Conservation (phyloP, 1,284 basidiomycete species). For the Sparassis latifolia region DNA sequence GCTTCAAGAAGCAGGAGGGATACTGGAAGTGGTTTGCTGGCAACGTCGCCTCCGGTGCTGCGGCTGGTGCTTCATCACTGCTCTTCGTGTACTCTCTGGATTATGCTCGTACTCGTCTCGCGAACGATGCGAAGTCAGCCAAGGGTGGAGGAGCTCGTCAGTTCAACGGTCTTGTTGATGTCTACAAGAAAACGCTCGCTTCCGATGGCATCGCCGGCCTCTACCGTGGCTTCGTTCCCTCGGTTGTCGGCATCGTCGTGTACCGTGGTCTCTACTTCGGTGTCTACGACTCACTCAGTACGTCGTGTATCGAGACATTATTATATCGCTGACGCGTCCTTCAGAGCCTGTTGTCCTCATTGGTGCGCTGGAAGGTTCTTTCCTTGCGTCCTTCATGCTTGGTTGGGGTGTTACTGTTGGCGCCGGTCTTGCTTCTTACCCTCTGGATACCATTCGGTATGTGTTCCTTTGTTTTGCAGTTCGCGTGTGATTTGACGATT, state of each 20-base stretch:
- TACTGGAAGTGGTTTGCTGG: slow-evolving; percentile 90
- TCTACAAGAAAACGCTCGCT: slow-evolving; percentile 90
- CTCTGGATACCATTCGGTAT: slow-evolving; percentile 88
- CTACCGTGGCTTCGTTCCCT: slow-evolving; percentile 94
- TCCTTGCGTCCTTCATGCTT: slow-evolving; percentile 86
- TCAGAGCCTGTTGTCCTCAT: slow-evolving; percentile 87
- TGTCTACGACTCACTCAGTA: slow-evolving; percentile 90
- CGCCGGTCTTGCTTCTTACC: slow-evolving; percentile 94
- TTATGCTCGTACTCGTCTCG: slow-evolving; percentile 95
- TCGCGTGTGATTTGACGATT: neutral
- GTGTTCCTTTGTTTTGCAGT: slow-evolving; percentile 19
- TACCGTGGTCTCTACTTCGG: slow-evolving; percentile 97
- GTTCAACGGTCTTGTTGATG: slow-evolving; percentile 93
- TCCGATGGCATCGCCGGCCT: slow-evolving; percentile 86
- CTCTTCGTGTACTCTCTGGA: slow-evolving; percentile 98
- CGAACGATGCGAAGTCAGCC: slow-evolving; percentile 92
- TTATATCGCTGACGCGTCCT: slow-evolving; percentile 12
- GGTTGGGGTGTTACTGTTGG: slow-evolving; percentile 94
- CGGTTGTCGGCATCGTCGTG: slow-evolving; percentile 92
- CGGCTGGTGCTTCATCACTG: slow-evolving; percentile 91
- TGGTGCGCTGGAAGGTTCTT: slow-evolving; percentile 83
- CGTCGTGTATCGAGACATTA: slow-evolving; percentile 23
- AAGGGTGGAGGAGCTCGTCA: slow-evolving; percentile 89
- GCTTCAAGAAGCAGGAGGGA: slow-evolving; percentile 84
- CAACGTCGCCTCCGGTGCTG: slow-evolving; percentile 96